A percentile compares a stretch with the other conserved stretches of the same genome.
Evolutionary conservation across 495 filamentous ascomycete genomes (phyloP).

Genomic region (Aspergillus affinis): DNA sequence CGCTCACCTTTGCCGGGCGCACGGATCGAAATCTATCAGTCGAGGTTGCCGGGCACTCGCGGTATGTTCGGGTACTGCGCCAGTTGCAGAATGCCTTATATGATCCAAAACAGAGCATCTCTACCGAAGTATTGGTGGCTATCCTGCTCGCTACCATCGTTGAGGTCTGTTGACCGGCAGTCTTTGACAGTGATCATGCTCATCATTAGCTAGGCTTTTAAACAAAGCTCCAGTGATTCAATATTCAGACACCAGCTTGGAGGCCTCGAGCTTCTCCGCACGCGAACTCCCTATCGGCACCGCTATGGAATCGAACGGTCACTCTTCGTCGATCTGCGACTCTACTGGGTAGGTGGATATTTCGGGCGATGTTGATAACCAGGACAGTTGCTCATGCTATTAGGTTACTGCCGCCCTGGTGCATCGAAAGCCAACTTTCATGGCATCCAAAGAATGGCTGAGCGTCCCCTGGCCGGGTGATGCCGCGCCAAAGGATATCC

Average conservation of each 20-base stretch:
- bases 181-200: neutral
- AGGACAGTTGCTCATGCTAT: neutral
- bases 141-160: conserved; percentile 26
- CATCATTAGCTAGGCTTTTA: conserved; percentile 23
- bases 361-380: neutral
- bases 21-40: conserved; percentile 21
- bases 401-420: conserved; percentile 29
- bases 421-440: conserved; percentile 24
- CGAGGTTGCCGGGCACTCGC: conserved; percentile 20
- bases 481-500: conserved; percentile 23
- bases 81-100: conserved; percentile 22
- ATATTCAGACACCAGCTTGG: conserved; percentile 28
- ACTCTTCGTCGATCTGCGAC: conserved; percentile 27
- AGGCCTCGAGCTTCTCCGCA: conserved; percentile 23
- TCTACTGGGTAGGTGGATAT: conserved; percentile 24
- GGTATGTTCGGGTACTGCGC: conserved; percentile 20
- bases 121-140: conserved; percentile 25
- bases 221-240: conserved; percentile 25
- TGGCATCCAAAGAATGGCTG: conserved; percentile 26
- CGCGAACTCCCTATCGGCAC: conserved; percentile 27
- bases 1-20: conserved; percentile 25
- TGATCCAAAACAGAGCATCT: conserved; percentile 17
- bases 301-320: conserved; percentile 28
- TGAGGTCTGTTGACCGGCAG: conserved; percentile 17
- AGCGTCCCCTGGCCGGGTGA: conserved; percentile 24